Evolutionary conservation across 345 rosid genomes (phyloP).

Genomic region (Salix dunnii): DNA sequence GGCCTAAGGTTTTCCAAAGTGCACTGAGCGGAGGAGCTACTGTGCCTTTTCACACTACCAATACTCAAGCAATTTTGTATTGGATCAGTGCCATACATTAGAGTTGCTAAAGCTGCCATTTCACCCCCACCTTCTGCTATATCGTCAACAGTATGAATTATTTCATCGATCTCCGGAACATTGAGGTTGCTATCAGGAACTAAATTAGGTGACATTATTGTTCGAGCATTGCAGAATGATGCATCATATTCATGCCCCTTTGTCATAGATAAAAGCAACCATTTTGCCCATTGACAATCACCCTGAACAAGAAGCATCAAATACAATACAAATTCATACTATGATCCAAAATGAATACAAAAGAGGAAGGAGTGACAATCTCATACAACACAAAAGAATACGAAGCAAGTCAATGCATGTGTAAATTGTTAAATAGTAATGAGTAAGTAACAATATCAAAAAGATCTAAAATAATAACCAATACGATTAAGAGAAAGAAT

Average conservation of each 20-base stretch:
- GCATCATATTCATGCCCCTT: conserved; percentile 92
- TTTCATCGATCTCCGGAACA: conserved; percentile 55
- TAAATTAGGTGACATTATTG: conserved; percentile 55
- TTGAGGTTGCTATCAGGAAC: conserved; percentile 46
- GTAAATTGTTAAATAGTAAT: conserved; percentile 4
- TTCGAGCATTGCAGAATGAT: conserved; percentile 82
- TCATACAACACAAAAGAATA: not conserved
- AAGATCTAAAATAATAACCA: conserved; percentile 4
- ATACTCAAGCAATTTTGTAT: conserved; percentile 70
- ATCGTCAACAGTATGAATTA: conserved; percentile 80
- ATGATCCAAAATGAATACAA: too few relatives aligned
- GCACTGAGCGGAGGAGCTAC: conserved; percentile 80
- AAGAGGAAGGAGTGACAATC: too few relatives aligned
- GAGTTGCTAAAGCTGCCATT: conserved; percentile 96
- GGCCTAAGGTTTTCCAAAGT: conserved; percentile 85
- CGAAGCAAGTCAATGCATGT: conserved; percentile 14
- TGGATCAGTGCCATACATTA: conserved; percentile 72
- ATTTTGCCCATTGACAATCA: conserved; percentile 93
- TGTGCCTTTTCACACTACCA: conserved; percentile 73
- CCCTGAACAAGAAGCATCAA: conserved; percentile 54
- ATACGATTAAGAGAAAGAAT: not conserved
- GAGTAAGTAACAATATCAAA: conserved; percentile 8
- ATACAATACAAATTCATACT: not conserved
- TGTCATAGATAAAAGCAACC: conserved; percentile 83
- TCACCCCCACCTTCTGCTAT: conserved; percentile 94